phyloP scores from a whole-genome alignment of 2,329 filamentous ascomycete species.

The Cladophialophora exuberans region DNA sequence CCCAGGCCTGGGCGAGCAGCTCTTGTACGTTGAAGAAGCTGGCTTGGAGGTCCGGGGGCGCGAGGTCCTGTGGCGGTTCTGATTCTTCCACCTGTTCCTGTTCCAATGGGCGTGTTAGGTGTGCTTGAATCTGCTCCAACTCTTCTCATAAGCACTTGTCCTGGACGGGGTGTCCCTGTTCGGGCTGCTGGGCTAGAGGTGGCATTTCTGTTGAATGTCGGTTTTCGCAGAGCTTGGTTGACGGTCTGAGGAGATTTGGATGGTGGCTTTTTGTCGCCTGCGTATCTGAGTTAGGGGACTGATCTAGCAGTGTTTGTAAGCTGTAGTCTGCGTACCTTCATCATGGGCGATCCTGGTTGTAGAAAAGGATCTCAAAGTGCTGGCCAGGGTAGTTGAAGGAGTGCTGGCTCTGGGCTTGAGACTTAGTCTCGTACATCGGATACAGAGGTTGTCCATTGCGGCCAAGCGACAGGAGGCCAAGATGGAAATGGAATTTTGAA shows the following conservation, averaged over 20 bases:
- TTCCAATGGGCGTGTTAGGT: neutral
- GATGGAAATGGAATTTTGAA: neutral
- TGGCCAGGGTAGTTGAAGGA: neutral
- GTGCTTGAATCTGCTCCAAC: neutral
- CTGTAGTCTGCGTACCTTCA: constrained; percentile 16
- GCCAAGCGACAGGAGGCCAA: neutral
- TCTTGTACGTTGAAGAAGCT: constrained; percentile 16
- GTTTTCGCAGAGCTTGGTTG: neutral
- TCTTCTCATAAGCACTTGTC: neutral
- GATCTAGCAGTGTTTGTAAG: neutral
- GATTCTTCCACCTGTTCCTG: neutral
- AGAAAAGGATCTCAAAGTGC: constrained; percentile 17
- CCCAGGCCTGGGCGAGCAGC: constrained; percentile 9
- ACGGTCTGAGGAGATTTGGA: neutral
- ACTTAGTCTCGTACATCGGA: constrained; percentile 21
- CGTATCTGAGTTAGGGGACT: neutral
- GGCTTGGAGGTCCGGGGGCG: constrained; percentile 4
- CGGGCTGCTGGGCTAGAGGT: neutral
- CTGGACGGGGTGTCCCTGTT: neutral
- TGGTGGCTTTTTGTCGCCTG: constrained; percentile 4
- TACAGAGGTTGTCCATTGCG: constrained; percentile 21
- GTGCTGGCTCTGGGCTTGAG: constrained; percentile 2
- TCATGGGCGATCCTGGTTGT: constrained; percentile 3
- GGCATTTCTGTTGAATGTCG: neutral
- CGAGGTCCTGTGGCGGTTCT: neutral